A percentile compares a stretch with the other conserved stretches of the same genome.
These are phyloP conservation scores for Teratosphaeria pseudoeucalypti DNA, from an alignment of 2,329 filamentous ascomycete genomes.

Conservation along the genomic window DNA sequence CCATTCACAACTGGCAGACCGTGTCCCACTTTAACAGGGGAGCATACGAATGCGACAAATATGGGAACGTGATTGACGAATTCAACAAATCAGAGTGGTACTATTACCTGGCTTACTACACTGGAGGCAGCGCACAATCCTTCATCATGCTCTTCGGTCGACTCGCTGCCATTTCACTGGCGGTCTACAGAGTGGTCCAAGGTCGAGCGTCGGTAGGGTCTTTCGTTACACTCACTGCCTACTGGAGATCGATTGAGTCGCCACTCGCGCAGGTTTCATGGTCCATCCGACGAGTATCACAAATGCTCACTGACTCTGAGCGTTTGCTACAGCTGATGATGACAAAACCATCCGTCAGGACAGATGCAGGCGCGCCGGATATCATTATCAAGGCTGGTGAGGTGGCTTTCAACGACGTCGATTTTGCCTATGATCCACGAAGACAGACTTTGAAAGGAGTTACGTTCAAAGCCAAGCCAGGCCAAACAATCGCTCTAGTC, in stretches of 20 bases:
- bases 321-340: conserved; percentile 48
- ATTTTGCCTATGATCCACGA: conserved; percentile 46
- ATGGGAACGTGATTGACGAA: conserved; percentile 30
- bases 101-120: conserved; percentile 21
- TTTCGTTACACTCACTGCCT: conserved; percentile 55
- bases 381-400: conserved; percentile 38
- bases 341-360: conserved; percentile 45
- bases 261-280: conserved; percentile 43
- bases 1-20: conserved; percentile 50
- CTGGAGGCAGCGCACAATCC: conserved; percentile 34
- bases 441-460: conserved; percentile 42
- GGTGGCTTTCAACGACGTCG: conserved; percentile 45
- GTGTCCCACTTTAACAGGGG: conserved; percentile 50
- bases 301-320: conserved; percentile 55
- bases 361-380: conserved; percentile 36
- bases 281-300: conserved; percentile 39
- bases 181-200: conserved; percentile 42
- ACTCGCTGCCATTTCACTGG: conserved; percentile 41
- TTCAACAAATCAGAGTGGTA: conserved; percentile 23
- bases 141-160: conserved; percentile 40
- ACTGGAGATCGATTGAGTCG: conserved; percentile 44
- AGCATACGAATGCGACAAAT: conserved; percentile 43
- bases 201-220: conserved; percentile 45
- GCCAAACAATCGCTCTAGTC: conserved; percentile 50
- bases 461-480: conserved; percentile 39